phyloP scores from a whole-genome alignment of 2,329 filamentous ascomycete genomes.

The Aspergillus floridensis region DNA sequence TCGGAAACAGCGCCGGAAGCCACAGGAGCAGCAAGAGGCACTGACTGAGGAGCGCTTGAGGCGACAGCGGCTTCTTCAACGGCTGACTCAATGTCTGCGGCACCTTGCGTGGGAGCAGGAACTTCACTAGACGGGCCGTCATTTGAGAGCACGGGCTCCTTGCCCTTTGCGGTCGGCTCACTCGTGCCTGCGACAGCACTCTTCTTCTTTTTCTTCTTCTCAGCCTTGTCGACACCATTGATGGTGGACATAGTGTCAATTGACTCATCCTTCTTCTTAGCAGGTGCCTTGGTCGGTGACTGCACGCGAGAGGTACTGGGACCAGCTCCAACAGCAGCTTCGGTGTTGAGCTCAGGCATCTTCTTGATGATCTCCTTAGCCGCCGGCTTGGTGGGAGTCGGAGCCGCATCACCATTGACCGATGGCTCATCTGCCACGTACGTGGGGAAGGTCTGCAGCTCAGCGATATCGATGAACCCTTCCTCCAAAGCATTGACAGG shows the following conservation, averaged over 20 bases:
- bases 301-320: conserved; percentile 28
- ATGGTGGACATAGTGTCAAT: conserved; percentile 24
- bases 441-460: conserved; percentile 56
- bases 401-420: conserved; percentile 44
- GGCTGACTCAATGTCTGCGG: conserved; percentile 8
- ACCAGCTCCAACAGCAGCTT: conserved; percentile 18
- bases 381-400: conserved; percentile 36
- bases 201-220: conserved; percentile 70
- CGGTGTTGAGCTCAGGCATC: conserved; percentile 32
- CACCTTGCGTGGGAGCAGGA: conserved; percentile 5
- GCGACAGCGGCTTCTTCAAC: conserved; percentile 11
- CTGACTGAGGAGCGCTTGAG: conserved; percentile 1
- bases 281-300: conserved; percentile 41
- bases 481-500: conserved; percentile 72
- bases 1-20: conserved; percentile 16
- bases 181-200: conserved; percentile 26
- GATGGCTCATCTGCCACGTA: conserved; percentile 42
- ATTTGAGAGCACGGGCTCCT: conserved; percentile 24
- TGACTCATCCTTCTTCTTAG: conserved; percentile 44
- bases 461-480: conserved; percentile 71
- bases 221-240: conserved; percentile 54
- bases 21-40: neutral
- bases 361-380: conserved; percentile 43
- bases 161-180: conserved; percentile 43
- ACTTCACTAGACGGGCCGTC: conserved; percentile 10